Evolutionary conservation across 306 rosid species (phyloP).

Genomic region (Gastrolobium bilobum): DNA sequence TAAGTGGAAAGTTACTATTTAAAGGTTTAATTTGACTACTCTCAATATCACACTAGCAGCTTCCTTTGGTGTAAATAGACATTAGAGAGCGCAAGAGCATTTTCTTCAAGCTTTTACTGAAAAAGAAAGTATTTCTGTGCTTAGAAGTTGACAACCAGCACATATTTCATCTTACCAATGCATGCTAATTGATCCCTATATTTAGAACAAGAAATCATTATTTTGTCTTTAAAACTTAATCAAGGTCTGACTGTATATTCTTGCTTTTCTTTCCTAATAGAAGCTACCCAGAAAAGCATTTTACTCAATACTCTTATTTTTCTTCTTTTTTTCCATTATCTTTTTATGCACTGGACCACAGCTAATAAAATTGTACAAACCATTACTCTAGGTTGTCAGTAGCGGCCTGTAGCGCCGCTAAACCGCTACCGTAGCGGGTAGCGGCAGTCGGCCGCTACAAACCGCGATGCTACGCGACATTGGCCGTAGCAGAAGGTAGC

Average conservation of each 20-base stretch:
- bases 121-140: neutral
- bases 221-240: slow-evolving; percentile 1
- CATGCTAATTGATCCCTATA: neutral
- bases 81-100: neutral
- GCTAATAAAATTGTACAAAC: neutral
- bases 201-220: neutral
- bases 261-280: slow-evolving; percentile 5
- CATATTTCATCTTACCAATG: slow-evolving; percentile 19
- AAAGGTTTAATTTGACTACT: neutral
- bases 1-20: neutral
- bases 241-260: neutral
- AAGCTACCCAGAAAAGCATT: neutral
- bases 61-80: neutral
- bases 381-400: too few relatives aligned
- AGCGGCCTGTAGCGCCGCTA: too few relatives aligned
- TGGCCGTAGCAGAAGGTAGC: too few relatives aligned
- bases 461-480: too few relatives aligned
- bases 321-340: slow-evolving; percentile 26
- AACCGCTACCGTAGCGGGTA: too few relatives aligned
- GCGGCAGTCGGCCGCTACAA: too few relatives aligned
- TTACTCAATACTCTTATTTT: neutral
- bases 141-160: neutral
- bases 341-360: neutral
- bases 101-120: neutral
- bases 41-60: slow-evolving; percentile 13